Evolutionary conservation across 352 stramenopile genomes (phyloP).

Genomic region (Phytophthora ohioensis): DNA sequence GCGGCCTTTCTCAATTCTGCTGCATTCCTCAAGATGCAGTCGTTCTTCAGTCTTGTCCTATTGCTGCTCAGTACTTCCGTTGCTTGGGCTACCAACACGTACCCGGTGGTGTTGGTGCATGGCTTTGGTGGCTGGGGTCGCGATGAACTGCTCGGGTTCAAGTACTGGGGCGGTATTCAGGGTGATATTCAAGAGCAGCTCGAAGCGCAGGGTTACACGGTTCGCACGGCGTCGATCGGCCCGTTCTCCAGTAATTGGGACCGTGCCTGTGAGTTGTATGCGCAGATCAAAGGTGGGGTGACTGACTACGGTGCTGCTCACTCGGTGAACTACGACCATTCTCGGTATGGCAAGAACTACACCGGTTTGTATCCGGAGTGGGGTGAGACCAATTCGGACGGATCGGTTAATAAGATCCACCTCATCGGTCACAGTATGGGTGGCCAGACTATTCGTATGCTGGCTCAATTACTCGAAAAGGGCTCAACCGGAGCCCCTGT

Average conservation of each 20-base stretch:
- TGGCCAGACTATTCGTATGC: constrained; percentile 75
- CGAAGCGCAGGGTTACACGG: constrained; percentile 47
- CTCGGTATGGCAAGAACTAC: constrained; percentile 51
- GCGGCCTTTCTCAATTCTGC: constrained; percentile 24
- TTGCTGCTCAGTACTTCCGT: constrained; percentile 28
- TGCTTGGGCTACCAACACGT: constrained; percentile 41
- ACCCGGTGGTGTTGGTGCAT: constrained; percentile 63
- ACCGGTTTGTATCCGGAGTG: constrained; percentile 67
- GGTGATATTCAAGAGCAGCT: constrained; percentile 56
- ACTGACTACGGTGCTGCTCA: constrained; percentile 61
- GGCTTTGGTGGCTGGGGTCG: constrained; percentile 57
- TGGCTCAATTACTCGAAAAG: constrained; percentile 66
- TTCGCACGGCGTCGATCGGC: constrained; percentile 59
- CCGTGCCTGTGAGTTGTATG: constrained; percentile 68
- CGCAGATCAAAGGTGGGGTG: constrained; percentile 61
- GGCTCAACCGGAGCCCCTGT: constrained; percentile 52
- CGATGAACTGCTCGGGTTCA: constrained; percentile 51
- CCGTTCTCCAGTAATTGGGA: constrained; percentile 74
- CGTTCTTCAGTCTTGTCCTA: constrained; percentile 21
- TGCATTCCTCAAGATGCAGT: constrained; percentile 11
- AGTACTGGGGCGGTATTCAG: constrained; percentile 66
- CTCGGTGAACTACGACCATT: constrained; percentile 44
- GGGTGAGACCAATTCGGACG: constrained; percentile 51
- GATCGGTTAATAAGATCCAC: constrained; percentile 70
- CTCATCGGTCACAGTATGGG: constrained; percentile 82